Evolutionary conservation across 1,284 basidiomycete genomes (phyloP), one percentile per base, ranked within the genome.

Genomic region (Gymnopus androsaceus): DNA sequence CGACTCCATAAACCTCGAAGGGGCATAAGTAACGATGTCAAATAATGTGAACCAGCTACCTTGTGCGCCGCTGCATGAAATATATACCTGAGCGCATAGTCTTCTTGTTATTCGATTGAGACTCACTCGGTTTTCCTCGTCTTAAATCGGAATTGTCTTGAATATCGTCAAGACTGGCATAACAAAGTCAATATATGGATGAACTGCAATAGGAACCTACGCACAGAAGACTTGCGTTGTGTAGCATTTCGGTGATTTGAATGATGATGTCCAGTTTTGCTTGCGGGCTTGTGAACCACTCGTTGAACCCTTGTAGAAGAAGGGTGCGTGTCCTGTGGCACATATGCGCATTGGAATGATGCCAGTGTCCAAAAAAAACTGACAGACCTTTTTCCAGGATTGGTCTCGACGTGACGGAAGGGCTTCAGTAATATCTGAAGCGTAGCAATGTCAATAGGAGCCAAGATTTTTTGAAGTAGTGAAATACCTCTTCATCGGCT

Each of bases 371-470:
- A 88, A 82, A 0, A 87, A 80, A 15, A n/a, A n/a, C n/a, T n/a
- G n/a, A 97, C 87, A 58, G 98, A 89, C 63, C 98, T 95, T 72
- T 98, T 98, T 17, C 97, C 96, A 0, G 92, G 93, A 50, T 87
- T 87, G 0, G 90, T 82, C 17, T 84, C 86, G 44, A 95, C 85
- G 71, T 98, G 98, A 0, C 83, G 82, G 69, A 87, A 99, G 0
- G 96, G 95, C 69, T 98, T 96, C 2, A 95, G 78, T 3, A 96
- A 30, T 15, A 25, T 47, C 45, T 47, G 45, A 7, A 31, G 12
- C 8, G 31, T 31, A 25, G 31, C 25, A 30, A 30, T 45, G 19
- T 45, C n/a, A 23, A 21, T 21, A 25, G 42, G 14, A 45, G 23
- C 17, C 42, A 14, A 6, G 17, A 27, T 14, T 45, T 19, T 19